Evolutionary conservation across 1,284 basidiomycete genomes (phyloP).

Genomic region (Naganishia sp.): DNA sequence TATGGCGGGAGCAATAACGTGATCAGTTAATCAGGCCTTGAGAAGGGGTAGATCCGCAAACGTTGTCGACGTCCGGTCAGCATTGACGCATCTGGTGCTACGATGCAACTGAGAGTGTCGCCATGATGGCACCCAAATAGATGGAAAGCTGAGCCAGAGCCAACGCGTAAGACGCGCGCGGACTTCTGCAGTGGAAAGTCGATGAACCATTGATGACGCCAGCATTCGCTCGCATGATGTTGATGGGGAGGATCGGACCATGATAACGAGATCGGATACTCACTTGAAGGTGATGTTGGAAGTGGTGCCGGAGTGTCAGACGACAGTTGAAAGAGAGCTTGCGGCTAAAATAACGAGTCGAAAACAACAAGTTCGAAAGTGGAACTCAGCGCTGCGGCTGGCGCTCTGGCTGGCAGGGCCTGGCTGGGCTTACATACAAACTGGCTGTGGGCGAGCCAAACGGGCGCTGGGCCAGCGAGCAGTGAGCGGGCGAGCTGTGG

Average conservation of each 20-base stretch:
- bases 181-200: conserved; percentile 15
- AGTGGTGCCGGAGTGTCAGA: conserved; percentile 2
- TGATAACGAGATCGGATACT: conserved; percentile 2
- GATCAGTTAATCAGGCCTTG: not conserved
- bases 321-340: not conserved
- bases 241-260: conserved; percentile 8
- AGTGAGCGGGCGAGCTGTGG: not conserved
- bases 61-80: not conserved
- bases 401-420: conserved; percentile 1
- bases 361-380: not conserved
- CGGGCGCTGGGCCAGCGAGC: conserved; percentile 1
- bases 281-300: not conserved
- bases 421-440: conserved; percentile 15
- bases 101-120: not conserved
- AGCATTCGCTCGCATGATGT: conserved; percentile 10
- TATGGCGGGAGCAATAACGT: not conserved
- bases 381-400: not conserved
- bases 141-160: not conserved
- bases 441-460: conserved; percentile 2
- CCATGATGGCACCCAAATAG: not conserved
- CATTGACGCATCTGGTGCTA: not conserved
- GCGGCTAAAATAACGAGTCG: not conserved
- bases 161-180: conserved; percentile 9
- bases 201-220: conserved; percentile 24
- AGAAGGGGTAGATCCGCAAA: not conserved